These are phyloP conservation scores for Xylaria sp. DNA, from an alignment of 495 filamentous ascomycete species.

Conservation along the genomic window DNA sequence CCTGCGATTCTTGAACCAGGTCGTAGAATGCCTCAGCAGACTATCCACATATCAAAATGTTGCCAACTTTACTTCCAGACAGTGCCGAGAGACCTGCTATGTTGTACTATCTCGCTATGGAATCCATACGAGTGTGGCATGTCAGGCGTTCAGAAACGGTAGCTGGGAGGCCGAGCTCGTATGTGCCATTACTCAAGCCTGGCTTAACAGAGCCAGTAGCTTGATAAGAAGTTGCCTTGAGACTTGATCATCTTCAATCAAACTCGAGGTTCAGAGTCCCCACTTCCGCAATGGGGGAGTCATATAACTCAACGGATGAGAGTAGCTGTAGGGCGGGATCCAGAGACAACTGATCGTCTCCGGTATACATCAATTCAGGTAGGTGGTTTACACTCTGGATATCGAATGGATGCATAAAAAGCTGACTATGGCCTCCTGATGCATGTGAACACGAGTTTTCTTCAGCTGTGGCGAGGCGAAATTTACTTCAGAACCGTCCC, in stretches of 20 bases:
- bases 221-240: not conserved
- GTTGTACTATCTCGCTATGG: slow-evolving; percentile 6
- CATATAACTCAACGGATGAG: not conserved
- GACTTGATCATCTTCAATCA: not conserved
- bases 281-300: not conserved
- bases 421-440: not conserved
- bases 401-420: not conserved
- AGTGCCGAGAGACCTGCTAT: not conserved
- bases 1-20: not conserved
- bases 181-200: not conserved
- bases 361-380: not conserved
- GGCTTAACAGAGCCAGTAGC: not conserved
- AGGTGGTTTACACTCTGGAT: not conserved
- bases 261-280: not conserved
- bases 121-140: not conserved
- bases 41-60: not conserved
- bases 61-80: not conserved
- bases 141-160: not conserved
- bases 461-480: not conserved
- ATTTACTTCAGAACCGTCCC: not conserved
- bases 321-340: not conserved
- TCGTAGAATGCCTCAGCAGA: not conserved
- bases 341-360: not conserved
- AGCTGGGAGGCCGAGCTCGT: not conserved
- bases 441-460: not conserved